Conservation (phyloP, 1,139 yeast genomes). For the Suhomyces bolitotheri region DNA sequence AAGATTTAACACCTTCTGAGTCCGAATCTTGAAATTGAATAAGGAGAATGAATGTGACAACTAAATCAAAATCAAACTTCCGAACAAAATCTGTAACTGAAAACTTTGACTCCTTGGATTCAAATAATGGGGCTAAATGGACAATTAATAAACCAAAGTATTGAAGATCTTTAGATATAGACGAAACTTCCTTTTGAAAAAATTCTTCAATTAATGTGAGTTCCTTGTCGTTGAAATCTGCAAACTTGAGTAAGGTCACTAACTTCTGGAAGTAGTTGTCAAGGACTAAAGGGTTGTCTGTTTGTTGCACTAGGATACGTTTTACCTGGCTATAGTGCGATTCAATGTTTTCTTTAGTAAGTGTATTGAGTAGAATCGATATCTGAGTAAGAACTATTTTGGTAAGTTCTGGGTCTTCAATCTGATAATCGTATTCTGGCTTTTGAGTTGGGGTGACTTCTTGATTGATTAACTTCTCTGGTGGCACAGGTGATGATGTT, state of each 20-base stretch:
- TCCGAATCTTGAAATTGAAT: constrained; percentile 24
- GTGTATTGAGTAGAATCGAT: constrained; percentile 49
- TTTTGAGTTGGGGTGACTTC: background rate
- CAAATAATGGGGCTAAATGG: constrained; percentile 20
- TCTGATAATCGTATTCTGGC: constrained; percentile 4
- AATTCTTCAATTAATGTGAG: constrained; percentile 13
- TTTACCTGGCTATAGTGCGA: constrained; percentile 48
- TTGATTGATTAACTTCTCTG: constrained; percentile 2
- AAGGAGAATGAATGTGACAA: constrained; percentile 28
- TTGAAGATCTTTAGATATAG: constrained; percentile 25
- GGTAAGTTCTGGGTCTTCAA: constrained; percentile 34
- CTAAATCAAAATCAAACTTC: constrained; percentile 24
- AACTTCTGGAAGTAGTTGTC: constrained; percentile 30
- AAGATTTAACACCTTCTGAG: constrained; percentile 19
- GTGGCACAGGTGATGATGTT: constrained; percentile 11
- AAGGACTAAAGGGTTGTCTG: constrained; percentile 33
- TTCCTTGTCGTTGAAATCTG: constrained; percentile 13
- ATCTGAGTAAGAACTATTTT: constrained; percentile 55
- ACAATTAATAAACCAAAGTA: constrained; percentile 23
- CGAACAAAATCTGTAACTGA: constrained; percentile 5
- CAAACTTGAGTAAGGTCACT: constrained; percentile 23
- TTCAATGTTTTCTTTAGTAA: constrained; percentile 42
- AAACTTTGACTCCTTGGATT: constrained; percentile 3
- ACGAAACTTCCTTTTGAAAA: constrained; percentile 25
- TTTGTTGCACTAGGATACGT: constrained; percentile 41